These are phyloP conservation scores for Arthrobotrys sphaeroides DNA, from an alignment of 2,329 filamentous ascomycete species.

Conservation along the genomic window DNA sequence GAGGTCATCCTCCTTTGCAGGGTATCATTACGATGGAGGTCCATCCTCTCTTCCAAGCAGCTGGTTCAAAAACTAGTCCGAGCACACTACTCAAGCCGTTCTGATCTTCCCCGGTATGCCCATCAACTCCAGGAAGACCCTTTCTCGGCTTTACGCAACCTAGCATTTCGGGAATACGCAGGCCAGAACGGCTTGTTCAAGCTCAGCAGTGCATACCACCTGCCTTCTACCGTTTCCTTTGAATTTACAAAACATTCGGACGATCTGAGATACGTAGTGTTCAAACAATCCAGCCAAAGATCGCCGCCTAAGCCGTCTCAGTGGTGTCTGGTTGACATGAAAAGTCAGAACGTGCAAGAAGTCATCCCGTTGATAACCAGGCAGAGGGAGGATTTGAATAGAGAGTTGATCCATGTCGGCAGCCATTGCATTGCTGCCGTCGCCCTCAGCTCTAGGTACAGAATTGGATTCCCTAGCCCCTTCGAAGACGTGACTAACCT, in stretches of 20 bases:
- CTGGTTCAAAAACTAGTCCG: not conserved
- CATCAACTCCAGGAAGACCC: conserved; percentile 9
- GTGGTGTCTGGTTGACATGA: not conserved
- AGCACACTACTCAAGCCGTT: conserved; percentile 15
- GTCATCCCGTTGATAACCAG: conserved; percentile 3
- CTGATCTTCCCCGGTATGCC: conserved; percentile 17
- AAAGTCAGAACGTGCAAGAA: not conserved
- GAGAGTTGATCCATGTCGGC: not conserved
- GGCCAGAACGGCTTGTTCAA: conserved; percentile 5
- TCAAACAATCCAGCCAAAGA: not conserved
- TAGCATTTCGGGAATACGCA: conserved; percentile 31
- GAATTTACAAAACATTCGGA: not conserved
- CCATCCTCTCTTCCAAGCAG: conserved; percentile 15
- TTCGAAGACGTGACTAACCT: not conserved
- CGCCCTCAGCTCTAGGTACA: not conserved
- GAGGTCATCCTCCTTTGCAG: conserved; percentile 22
- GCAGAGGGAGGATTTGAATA: conserved; percentile 8
- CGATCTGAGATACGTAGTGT: conserved; percentile 7
- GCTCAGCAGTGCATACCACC: not conserved
- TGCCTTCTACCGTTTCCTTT: not conserved
- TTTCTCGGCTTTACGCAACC: conserved; percentile 24
- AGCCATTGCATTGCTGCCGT: conserved; percentile 11
- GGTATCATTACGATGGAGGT: conserved; percentile 42
- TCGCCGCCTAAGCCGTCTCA: not conserved
- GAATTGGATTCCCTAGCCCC: not conserved